A percentile compares a stretch with the other conserved stretches of the same genome.
Conservation (phyloP, 1,139 yeast species). For the Suhomyces wounanorum region DNA sequence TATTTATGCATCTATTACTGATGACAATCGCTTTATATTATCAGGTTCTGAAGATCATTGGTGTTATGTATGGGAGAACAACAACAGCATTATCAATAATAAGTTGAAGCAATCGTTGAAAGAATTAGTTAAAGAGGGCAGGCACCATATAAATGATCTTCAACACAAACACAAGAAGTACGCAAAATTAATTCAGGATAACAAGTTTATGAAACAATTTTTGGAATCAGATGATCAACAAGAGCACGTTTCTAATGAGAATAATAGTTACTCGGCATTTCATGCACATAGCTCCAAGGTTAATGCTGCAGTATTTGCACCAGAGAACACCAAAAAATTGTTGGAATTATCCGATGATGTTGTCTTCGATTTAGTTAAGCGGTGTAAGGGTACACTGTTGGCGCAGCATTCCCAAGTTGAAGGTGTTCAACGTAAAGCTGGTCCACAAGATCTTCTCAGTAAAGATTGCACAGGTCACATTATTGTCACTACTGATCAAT, state of each 20-base stretch:
- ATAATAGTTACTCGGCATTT: slow-evolving; percentile 61
- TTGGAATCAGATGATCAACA: slow-evolving; percentile 25
- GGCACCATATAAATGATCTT: slow-evolving; percentile 35
- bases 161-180: slow-evolving; percentile 35
- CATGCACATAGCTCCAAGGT: slow-evolving; percentile 77
- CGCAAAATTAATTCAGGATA: slow-evolving; percentile 33
- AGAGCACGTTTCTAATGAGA: slow-evolving; percentile 46
- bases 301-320: slow-evolving; percentile 80
- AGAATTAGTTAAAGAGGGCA: slow-evolving; percentile 40
- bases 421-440: neutral
- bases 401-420: neutral
- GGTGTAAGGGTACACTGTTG: slow-evolving; percentile 20
- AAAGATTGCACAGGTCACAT: slow-evolving; percentile 39
- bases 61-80: slow-evolving; percentile 70
- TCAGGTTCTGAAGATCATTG: slow-evolving; percentile 71
- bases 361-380: slow-evolving; percentile 59
- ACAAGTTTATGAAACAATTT: slow-evolving; percentile 34
- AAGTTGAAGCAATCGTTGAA: slow-evolving; percentile 35
- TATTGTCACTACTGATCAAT: slow-evolving; percentile 75
- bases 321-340: slow-evolving; percentile 64
- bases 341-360: slow-evolving; percentile 77
- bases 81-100: slow-evolving; percentile 43
- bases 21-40: slow-evolving; percentile 52
- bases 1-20: slow-evolving; percentile 65
- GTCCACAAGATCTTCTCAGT: neutral